These are phyloP conservation scores for Tieghemostelium lacteum DNA, from an alignment of 78 protist species.

Conservation along the genomic window DNA sequence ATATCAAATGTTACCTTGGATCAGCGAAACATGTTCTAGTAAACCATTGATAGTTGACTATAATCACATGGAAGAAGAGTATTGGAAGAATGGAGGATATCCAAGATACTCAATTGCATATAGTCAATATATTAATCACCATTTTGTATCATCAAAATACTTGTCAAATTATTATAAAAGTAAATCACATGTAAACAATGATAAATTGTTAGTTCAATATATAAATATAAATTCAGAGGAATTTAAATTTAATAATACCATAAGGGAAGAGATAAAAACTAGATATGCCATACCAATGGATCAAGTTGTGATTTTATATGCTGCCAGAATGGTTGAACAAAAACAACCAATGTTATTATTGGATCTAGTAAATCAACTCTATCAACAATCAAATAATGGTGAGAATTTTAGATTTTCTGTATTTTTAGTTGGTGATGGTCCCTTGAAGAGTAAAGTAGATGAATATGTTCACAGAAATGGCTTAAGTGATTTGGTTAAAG, in stretches of 20 bases:
- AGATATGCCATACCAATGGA: conserved; percentile 5
- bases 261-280: neutral
- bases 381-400: neutral
- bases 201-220: conserved; percentile 9
- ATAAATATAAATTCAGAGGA: conserved; percentile 52
- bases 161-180: conserved; percentile 45
- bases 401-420: neutral
- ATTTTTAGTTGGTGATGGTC: conserved; percentile 65
- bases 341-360: conserved; percentile 47
- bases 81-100: conserved; percentile 74
- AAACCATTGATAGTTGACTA: conserved; percentile 10
- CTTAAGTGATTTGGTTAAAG: conserved; percentile 1
- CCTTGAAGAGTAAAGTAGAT: conserved; percentile 10
- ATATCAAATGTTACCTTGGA: conserved; percentile 32
- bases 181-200: conserved; percentile 1
- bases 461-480: conserved; percentile 31
- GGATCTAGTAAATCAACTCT: conserved; percentile 12
- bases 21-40: neutral
- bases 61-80: conserved; percentile 62
- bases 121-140: neutral
- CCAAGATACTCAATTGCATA: conserved; percentile 50
- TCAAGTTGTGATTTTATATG: conserved; percentile 26
- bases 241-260: neutral
- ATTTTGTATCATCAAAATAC: conserved; percentile 59
- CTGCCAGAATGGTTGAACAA: conserved; percentile 30